phyloP scores from a whole-genome alignment of 495 filamentous ascomycete genomes.

The Xylaria grammica region DNA sequence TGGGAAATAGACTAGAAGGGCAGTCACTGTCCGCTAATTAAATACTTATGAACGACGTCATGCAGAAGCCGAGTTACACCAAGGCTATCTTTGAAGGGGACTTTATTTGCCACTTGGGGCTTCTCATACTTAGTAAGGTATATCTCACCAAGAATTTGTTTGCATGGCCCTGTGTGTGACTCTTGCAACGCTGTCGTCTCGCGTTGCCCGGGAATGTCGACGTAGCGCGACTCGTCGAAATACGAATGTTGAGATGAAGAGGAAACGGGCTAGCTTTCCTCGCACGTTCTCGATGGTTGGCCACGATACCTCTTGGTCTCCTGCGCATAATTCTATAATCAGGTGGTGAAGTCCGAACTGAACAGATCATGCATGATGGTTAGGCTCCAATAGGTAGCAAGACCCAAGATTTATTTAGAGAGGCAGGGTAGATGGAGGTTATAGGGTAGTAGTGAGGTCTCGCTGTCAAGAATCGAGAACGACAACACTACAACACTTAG shows the following conservation, averaged over 20 bases:
- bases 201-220: not conserved
- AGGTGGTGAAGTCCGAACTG: not conserved
- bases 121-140: too few species aligned
- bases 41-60: slow-evolving; percentile 5
- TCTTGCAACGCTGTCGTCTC: not conserved
- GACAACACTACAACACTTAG: too few species aligned
- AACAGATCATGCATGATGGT: not conserved
- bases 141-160: not conserved
- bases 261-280: not conserved
- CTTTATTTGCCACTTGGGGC: too few species aligned
- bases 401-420: not conserved
- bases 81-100: not conserved
- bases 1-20: not conserved
- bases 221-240: slow-evolving; percentile 1
- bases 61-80: not conserved
- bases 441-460: not conserved
- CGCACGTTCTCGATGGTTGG: slow-evolving; percentile 9
- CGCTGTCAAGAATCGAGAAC: too few species aligned
- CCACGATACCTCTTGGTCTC: not conserved
- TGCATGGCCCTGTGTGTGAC: not conserved
- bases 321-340: slow-evolving; percentile 6
- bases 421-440: too few species aligned
- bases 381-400: not conserved
- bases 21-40: not conserved
- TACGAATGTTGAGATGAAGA: not conserved